Conservation (phyloP, 139 green algal genomes). For the Chlamydomonas asymmetrica region DNA sequence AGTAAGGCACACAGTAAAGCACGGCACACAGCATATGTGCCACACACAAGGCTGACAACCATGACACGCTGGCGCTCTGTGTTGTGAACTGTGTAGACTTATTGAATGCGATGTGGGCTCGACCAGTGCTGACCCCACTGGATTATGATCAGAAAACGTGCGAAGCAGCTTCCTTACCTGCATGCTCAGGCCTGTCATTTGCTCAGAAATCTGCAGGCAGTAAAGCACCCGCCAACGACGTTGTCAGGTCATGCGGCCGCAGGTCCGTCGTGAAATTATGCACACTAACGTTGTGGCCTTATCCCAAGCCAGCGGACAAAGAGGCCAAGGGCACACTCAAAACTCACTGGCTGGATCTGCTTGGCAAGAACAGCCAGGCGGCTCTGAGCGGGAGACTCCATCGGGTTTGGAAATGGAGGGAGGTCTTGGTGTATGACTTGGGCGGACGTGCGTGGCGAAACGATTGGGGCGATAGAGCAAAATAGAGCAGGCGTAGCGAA, state of each 20-base stretch:
- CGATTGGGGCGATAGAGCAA: too few species aligned
- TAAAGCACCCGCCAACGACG: neutral
- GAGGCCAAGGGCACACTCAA: neutral
- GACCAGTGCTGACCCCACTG: neutral
- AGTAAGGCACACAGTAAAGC: neutral
- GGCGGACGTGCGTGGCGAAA: too few species aligned
- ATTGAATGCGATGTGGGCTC: neutral
- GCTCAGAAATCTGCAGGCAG: conserved; percentile 10
- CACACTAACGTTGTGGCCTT: too few species aligned
- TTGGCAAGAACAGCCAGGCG: conserved; percentile 45
- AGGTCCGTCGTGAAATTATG: too few species aligned
- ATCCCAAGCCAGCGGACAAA: neutral
- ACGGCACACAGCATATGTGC: neutral
- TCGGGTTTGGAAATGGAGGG: too few species aligned
- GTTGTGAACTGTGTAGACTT: neutral
- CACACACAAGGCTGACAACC: neutral
- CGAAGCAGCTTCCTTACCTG: neutral
- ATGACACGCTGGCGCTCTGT: neutral
- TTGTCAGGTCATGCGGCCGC: too few species aligned
- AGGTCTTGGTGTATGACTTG: too few species aligned
- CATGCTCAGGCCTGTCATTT: conserved; percentile 13
- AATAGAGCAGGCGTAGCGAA: too few species aligned
- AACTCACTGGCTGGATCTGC: conserved; percentile 37
- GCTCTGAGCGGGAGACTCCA: conserved; percentile 13
- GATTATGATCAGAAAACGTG: neutral